Evolutionary conservation across 768 basidiomycete genomes (phyloP).

Genomic region (Boletus rubescentipes): DNA sequence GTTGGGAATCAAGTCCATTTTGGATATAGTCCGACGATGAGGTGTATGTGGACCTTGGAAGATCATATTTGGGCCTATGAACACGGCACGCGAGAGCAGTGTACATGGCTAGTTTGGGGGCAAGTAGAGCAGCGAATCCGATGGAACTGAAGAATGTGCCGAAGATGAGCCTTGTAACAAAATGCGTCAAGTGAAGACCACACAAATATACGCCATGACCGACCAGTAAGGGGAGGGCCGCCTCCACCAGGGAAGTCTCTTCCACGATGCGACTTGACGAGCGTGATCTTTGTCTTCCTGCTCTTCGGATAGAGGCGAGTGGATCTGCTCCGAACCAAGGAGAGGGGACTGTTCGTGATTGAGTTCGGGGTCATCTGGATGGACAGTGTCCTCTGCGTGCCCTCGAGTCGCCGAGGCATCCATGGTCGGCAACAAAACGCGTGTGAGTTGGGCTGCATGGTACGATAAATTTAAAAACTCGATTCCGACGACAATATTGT

Average conservation of each 20-base stretch:
- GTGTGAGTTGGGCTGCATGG: too few relatives aligned
- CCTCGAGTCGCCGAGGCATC: conserved; percentile 5
- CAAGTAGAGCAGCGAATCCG: conserved; percentile 55
- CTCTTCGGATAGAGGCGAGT: conserved; percentile 11
- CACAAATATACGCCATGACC: conserved; percentile 14
- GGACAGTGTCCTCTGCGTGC: conserved; percentile 31
- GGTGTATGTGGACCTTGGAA: conserved; percentile 2
- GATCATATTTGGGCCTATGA: conserved; percentile 59
- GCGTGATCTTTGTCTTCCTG: conserved; percentile 31
- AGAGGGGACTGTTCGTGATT: conserved; percentile 39
- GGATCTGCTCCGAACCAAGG: conserved; percentile 12
- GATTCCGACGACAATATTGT: too few relatives aligned
- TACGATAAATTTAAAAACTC: too few relatives aligned
- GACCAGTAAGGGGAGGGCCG: conserved; percentile 74
- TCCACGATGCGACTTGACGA: conserved; percentile 26
- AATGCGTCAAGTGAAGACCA: not conserved
- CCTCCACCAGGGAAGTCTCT: conserved; percentile 67
- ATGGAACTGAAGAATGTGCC: conserved; percentile 54
- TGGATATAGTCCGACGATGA: not conserved
- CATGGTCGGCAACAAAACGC: conserved; percentile 14
- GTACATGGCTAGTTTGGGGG: conserved; percentile 72
- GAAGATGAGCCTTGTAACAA: conserved; percentile 52
- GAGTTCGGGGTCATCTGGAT: conserved; percentile 45
- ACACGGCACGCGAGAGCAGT: conserved; percentile 71
- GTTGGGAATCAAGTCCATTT: conserved; percentile 6